These are phyloP conservation scores for Carex cristatella DNA, from an alignment of 176 grass and related monocot genomes.

Conservation along the genomic window DNA sequence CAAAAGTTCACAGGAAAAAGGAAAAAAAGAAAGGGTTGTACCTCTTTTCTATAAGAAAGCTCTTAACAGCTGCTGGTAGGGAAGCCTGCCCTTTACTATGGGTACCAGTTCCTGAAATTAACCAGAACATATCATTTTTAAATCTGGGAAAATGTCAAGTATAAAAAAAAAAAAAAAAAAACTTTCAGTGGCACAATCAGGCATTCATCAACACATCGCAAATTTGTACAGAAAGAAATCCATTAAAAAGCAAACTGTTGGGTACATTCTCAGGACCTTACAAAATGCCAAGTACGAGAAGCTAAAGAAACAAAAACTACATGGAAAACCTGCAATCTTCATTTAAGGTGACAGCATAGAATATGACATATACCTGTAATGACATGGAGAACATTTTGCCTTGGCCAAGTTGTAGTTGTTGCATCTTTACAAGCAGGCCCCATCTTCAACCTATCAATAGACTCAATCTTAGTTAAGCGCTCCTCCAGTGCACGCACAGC, in stretches of 20 bases:
- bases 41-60: slow-evolving; percentile 76
- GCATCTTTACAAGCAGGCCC: slow-evolving; percentile 22
- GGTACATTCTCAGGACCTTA: neutral
- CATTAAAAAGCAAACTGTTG: neutral
- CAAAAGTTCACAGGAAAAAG: neutral
- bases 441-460: slow-evolving; percentile 10
- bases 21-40: neutral
- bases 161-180: neutral
- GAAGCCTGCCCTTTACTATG: slow-evolving; percentile 90
- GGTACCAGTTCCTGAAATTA: slow-evolving; percentile 67
- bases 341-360: neutral
- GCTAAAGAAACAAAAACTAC: neutral
- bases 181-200: neutral
- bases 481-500: slow-evolving; percentile 48
- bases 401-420: slow-evolving; percentile 28
- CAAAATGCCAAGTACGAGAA: neutral
- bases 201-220: neutral
- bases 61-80: slow-evolving; percentile 52
- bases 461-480: slow-evolving; percentile 45
- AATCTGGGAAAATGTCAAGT: neutral
- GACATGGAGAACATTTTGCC: slow-evolving; percentile 55
- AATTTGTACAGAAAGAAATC: neutral
- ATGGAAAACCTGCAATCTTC: slow-evolving; percentile 2
- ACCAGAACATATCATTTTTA: slow-evolving; percentile 10
- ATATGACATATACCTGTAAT: slow-evolving; percentile 57